Evolutionary conservation across 2,329 filamentous ascomycete species (phyloP), one percentile per base, ranked within the genome.

Genomic region (Lachnellula suecica): DNA sequence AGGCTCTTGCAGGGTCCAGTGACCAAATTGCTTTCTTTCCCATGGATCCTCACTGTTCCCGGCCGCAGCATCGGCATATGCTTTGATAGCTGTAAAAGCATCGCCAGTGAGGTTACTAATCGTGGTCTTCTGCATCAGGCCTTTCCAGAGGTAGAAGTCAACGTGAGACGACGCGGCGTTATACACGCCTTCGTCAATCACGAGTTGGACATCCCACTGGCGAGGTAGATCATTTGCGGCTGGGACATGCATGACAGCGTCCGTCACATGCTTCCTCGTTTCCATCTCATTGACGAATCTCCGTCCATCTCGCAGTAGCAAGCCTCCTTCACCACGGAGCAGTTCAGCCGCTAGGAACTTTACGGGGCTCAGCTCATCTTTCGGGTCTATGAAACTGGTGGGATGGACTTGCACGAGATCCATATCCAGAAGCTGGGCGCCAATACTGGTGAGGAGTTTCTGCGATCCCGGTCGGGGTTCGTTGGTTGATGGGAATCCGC

Each of bases 301-400:
- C 51, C 71, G 70, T 0, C 82, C 81, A 0, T 65, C 58, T 1
- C 66, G 64, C 1, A 87, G 66, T 24, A 87, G 58, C 4, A 86
- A 75, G 0, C 82, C 84, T 0, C 83, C 84, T 60, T 86, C 83
- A 0, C 83, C 83, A 3, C 83, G 71, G 23, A 87, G 70, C 52
- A 83, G 72, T 66, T 87, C 84, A 0, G 83, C 83, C 0, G 83
- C 83, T 4, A 87, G 75, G 59, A 87, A 82, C 66, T 87, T 87
- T 44, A 82, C 74, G 29, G 68, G 67, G 0, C 74, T 72, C 1
- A 58, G 59, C 0, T 71, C 68, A 27, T 74, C 72, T 1, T 72
- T 70, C 0, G 77, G 76, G 56, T 85, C 82, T 5, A 87, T 71
- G 60, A 87, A 87, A 0, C 82, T 81, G 0, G 83, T 85, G 2